Evolutionary conservation across 257 asterid species (phyloP), one percentile per base, ranked within the genome.

Genomic region (Cynanchum wilfordii): DNA sequence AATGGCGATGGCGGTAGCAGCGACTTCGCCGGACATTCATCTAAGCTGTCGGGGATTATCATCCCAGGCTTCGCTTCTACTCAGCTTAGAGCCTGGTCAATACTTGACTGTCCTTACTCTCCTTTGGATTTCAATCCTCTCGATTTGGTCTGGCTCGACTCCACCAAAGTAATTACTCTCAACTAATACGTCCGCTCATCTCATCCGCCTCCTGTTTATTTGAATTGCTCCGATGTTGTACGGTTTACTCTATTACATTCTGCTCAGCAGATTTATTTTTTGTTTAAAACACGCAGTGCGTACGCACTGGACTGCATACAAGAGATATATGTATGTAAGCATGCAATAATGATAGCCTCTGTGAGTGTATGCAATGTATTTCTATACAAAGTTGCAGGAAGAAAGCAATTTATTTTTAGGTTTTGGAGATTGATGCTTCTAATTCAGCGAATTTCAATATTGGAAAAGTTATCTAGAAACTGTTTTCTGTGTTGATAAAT

Each of bases 1-100:
- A 75, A 80, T 36, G 89, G 82, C 38, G 75, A 71, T 65, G 85
- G 51, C 66, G 78, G 45, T 60, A 75, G 67, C 38, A 87, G 82
- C 67, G 90, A 82, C 5, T 86, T 84, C 84, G 60, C 78, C 83
- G 84, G 82, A 55, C 89, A 77, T 49, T 84, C 78, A 59, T 80
- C 84, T 1, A 89, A 88, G 80, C 81, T 94, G 7, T 94, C 99
- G 55, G 99, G 98, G 29, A 94, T 94, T 38, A 89, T 94, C 12
- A 88, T 94, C 79, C 99, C 99, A 9, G 99, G 99, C 70, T 94
- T 94, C 86, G 99, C 99, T 19, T 94, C 99, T 50, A 89, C 99
- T 57, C 98, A 91, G 64, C 93, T 94, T 0, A 82, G 99, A 79
- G 99, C 98, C 20, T 94, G 99, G 99, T 94, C 99, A 50, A 94